These are phyloP conservation scores for Lentinula novae-zelandiae DNA, from an alignment of 1,284 basidiomycete genomes.

Conservation along the genomic window DNA sequence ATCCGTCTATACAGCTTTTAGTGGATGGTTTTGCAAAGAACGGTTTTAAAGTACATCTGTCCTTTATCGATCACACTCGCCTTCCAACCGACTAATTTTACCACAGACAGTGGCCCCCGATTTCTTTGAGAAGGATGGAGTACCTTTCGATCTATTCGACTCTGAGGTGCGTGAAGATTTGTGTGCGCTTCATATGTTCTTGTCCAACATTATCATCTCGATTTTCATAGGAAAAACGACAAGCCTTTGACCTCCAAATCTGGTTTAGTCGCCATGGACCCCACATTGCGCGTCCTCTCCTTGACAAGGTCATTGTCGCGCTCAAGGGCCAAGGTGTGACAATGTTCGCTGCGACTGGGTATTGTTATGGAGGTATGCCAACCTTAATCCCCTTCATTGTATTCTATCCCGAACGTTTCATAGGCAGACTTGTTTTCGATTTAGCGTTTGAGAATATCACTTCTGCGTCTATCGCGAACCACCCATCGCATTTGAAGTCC, in stretches of 20 bases:
- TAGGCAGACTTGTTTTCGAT: slow-evolving; percentile 60
- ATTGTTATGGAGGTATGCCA: slow-evolving; percentile 62
- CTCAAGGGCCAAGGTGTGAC: slow-evolving; percentile 58
- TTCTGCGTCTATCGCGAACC: slow-evolving; percentile 52
- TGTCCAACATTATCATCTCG: slow-evolving; percentile 16
- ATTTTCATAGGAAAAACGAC: slow-evolving; percentile 1
- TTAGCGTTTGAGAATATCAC: slow-evolving; percentile 60
- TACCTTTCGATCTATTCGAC: slow-evolving; percentile 34
- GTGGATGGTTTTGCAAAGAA: slow-evolving; percentile 54
- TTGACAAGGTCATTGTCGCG: slow-evolving; percentile 56
- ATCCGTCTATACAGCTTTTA: slow-evolving; percentile 26
- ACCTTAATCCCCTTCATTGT: not conserved
- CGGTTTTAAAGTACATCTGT: slow-evolving; percentile 37
- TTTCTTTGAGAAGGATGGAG: slow-evolving; percentile 57
- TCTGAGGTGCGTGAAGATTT: not conserved
- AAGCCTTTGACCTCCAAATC: not conserved
- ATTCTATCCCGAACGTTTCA: slow-evolving; percentile 4
- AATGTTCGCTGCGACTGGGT: slow-evolving; percentile 59
- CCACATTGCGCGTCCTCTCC: slow-evolving; percentile 42
- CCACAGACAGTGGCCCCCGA: slow-evolving; percentile 42
- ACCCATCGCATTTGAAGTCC: slow-evolving; percentile 65
- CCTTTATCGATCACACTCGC: not conserved
- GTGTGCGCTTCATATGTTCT: slow-evolving; percentile 24
- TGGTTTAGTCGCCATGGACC: slow-evolving; percentile 34
- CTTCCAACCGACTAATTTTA: not conserved